Evolutionary conservation across 208 protist species (phyloP), one percentile per base, ranked within the genome.

Genomic region (Wallacemonas sp.): DNA sequence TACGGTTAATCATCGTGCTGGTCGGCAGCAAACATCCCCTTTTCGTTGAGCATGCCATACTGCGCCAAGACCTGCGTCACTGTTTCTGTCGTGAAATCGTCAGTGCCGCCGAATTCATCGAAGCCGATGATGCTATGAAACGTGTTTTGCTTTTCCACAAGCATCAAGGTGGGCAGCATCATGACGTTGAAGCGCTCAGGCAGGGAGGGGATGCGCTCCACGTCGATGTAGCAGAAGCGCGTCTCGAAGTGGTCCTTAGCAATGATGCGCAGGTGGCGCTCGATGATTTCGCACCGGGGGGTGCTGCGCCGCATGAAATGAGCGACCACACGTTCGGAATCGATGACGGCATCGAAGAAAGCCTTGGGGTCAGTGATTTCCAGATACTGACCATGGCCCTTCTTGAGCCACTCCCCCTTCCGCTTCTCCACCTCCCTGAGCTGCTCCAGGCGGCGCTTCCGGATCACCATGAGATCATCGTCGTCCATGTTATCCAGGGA

Each of bases 51-150:
- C 86, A 97, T 94, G 1, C 89, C 89, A 65, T 95, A 89, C 54
- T 84, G 41, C 1, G 69, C 74, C 29, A 97, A 75, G 5, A 95
- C 86, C 42, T 86, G 69, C 45, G 70, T 66, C 16, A 95, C 76
- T 28, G 81, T 83, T 2, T 76, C 67, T 10, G 93, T 96, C 16
- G 86, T 76, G 70, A 97, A 97, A 52, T 95, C 87, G 68, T 97
- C 93, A 10, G 55, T 77, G 26, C 89, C 91, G 3, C 94, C 94
- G 65, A 97, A 91, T 57, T 97, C 92, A 73, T 97, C 94, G 61
- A 97, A 96, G n/a, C 94, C 94, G 54, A 97, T 95, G 67, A 97
- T 97, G 67, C 86, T 93, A 82, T 97, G 84, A 54, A 94, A 86
- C 16, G 89, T 96, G 33, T 95, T 87, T 29, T 90, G 87, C 44